A percentile compares a stretch with the other conserved stretches of the same genome.
These are phyloP conservation scores for Phytophthora litchii DNA, from an alignment of 352 stramenopile genomes.

Conservation along the genomic window DNA sequence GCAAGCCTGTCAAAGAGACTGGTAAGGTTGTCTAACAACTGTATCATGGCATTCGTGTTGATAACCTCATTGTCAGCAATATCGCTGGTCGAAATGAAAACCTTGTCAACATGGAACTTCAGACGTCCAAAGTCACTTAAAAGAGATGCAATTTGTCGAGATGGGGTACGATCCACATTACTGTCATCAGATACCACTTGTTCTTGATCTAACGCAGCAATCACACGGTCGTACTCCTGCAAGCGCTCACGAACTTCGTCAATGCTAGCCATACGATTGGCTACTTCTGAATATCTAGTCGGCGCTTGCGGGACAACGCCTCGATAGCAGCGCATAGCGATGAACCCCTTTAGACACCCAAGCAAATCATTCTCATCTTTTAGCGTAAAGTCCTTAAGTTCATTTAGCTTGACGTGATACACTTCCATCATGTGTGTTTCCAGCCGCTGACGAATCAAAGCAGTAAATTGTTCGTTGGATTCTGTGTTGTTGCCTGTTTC, in stretches of 20 bases:
- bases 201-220: slow-evolving; percentile 2
- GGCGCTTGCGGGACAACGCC: slow-evolving; percentile 7
- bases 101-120: slow-evolving; percentile 18
- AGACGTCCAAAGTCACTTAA: slow-evolving; percentile 12
- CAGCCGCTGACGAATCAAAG: slow-evolving; percentile 52
- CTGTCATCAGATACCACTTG: too few species aligned
- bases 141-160: slow-evolving; percentile 11
- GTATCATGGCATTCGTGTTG: slow-evolving; percentile 8
- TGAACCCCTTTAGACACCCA: slow-evolving; percentile 38
- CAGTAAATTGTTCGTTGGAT: slow-evolving; percentile 40
- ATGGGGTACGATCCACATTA: slow-evolving; percentile 3
- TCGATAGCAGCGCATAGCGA: slow-evolving; percentile 40
- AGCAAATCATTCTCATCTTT: slow-evolving; percentile 44
- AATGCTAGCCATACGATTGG: slow-evolving; percentile 17
- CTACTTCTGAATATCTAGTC: slow-evolving; percentile 4
- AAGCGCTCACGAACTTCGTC: slow-evolving; percentile 34
- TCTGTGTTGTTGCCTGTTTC: slow-evolving; percentile 26
- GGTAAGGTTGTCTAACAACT: slow-evolving; percentile 8
- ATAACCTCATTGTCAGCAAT: background rate
- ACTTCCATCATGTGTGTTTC: slow-evolving; percentile 53
- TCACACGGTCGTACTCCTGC: slow-evolving; percentile 33
- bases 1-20: slow-evolving; percentile 21
- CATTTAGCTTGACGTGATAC: slow-evolving; percentile 37
- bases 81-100: slow-evolving; percentile 11
- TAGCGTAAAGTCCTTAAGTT: slow-evolving; percentile 31